These are phyloP conservation scores for Fusarium pseudoanthophilum DNA, from an alignment of 2,329 filamentous ascomycete genomes.

Conservation along the genomic window DNA sequence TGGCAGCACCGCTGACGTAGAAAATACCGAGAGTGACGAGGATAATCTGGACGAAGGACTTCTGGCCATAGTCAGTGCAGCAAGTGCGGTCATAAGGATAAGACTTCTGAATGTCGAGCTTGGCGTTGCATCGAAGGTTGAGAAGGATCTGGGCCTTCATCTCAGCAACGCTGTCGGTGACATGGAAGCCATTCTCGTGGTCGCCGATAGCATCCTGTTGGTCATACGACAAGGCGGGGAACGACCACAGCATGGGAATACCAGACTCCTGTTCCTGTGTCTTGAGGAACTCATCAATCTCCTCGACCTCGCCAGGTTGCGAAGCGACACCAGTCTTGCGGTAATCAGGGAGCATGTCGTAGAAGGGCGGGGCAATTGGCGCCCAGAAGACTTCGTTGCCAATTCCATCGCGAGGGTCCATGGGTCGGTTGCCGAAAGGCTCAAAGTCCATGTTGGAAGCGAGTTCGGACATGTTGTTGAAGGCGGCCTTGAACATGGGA, in stretches of 20 bases:
- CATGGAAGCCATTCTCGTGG: slow-evolving; percentile 44
- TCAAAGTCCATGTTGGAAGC: slow-evolving; percentile 29
- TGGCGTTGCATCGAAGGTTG: slow-evolving; percentile 64
- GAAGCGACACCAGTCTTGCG: slow-evolving; percentile 26
- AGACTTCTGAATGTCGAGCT: slow-evolving; percentile 44
- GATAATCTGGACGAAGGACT: slow-evolving; percentile 37
- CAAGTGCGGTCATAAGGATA: slow-evolving; percentile 63
- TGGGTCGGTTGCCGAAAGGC: slow-evolving; percentile 33
- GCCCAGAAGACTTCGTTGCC: slow-evolving; percentile 45
- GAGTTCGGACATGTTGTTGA: slow-evolving; percentile 35
- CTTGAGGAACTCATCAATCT: slow-evolving; percentile 34
- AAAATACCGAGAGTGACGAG: slow-evolving; percentile 33
- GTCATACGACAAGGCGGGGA: slow-evolving; percentile 22
- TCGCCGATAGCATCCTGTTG: slow-evolving; percentile 36
- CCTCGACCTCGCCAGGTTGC: slow-evolving; percentile 23
- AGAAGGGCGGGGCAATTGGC: slow-evolving; percentile 42
- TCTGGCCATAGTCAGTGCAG: slow-evolving; percentile 59
- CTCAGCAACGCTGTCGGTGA: slow-evolving; percentile 43
- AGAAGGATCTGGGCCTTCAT: slow-evolving; percentile 57
- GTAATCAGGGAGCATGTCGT: slow-evolving; percentile 31
- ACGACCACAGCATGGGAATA: slow-evolving; percentile 36
- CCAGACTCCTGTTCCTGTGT: slow-evolving; percentile 22
- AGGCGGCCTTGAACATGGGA: slow-evolving; percentile 18
- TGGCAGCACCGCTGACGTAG: slow-evolving; percentile 32
- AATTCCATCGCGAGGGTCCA: slow-evolving; percentile 43